Conservation (phyloP, 108 stramenopile genomes). For the Fistulifera solaris region DNA sequence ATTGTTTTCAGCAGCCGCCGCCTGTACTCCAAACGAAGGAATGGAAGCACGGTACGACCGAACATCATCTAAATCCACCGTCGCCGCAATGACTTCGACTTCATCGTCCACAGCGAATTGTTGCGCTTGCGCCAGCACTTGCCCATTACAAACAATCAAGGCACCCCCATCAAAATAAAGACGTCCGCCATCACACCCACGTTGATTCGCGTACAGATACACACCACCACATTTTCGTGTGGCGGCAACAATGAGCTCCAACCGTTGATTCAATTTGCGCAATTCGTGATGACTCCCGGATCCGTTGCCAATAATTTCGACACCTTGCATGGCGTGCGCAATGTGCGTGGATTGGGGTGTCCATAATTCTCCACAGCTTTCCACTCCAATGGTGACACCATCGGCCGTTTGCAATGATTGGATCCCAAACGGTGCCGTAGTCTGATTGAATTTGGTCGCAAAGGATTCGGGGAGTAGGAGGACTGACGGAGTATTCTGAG, state of each 20-base stretch:
- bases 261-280: slow-evolving; percentile 71
- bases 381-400: slow-evolving; percentile 74
- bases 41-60: slow-evolving; percentile 80
- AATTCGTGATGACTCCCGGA: slow-evolving; percentile 95
- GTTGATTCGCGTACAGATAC: slow-evolving; percentile 96
- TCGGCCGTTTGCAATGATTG: slow-evolving; percentile 52
- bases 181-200: slow-evolving; percentile 95
- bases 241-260: slow-evolving; percentile 82
- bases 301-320: slow-evolving; percentile 95
- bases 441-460: slow-evolving; percentile 39
- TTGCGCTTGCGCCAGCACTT: slow-evolving; percentile 83
- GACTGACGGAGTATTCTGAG: neutral
- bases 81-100: slow-evolving; percentile 88
- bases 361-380: slow-evolving; percentile 98
- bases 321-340: slow-evolving; percentile 75
- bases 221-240: slow-evolving; percentile 94
- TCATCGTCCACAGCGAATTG: slow-evolving; percentile 86
- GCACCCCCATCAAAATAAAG: slow-evolving; percentile 95
- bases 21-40: slow-evolving; percentile 87
- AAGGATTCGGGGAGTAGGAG: slow-evolving; percentile 31
- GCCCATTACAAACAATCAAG: slow-evolving; percentile 89
- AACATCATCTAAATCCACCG: slow-evolving; percentile 92
- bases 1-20: slow-evolving; percentile 20
- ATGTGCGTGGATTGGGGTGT: slow-evolving; percentile 89
- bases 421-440: slow-evolving; percentile 60